Base-by-base conservation (phyloP, 208 protist species). In the Kentomonas sorsogonicus region DNA sequence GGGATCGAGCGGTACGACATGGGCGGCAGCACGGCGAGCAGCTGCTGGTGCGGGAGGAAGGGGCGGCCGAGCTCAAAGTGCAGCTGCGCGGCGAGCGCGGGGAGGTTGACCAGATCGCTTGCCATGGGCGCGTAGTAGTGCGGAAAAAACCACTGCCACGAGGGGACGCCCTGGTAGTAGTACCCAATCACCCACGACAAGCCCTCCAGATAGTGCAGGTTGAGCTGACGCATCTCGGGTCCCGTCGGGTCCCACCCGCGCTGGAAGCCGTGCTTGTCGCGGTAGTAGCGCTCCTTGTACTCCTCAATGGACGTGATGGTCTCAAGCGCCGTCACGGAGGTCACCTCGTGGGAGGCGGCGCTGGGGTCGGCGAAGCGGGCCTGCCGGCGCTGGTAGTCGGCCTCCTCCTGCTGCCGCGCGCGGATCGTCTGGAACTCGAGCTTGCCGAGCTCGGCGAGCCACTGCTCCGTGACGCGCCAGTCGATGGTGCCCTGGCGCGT, bases 1-100 rank as follows among this genome's bases (percentile, higher is more conserved):
- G 91, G 88, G 48, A 96, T 84, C 40, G 72, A 92, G 53, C 84
- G 72, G 74, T 94, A 94, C 26, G 87, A 95, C 81, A 91, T 86
- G 13, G 93, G 83, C 31, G 98, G 98, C n/a, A 99, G 69, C 41
- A 99, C 98, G 30, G 93, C 87, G 51, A 99, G 88, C 34, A 99
- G 86, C 88, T 99, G 98, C 71, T 96, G 85, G 60, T 94, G 87
- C 0, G 88, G 91, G 6, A 89, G 61, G 68, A 96, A 95, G 22
- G 88, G 88, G 74, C 79, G 66, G 52, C 86, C 87, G 0, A 69
- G 48, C 15, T 84, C 72, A 63, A 96, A 94, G 13, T 71, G 50
- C 0, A 90, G 72, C 13, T 59, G 48, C 4, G 55, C 39, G 5
- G 74, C 87, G 30, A 93, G 64, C 40, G 69, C 77, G 16, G 75